Evolutionary conservation across 2,329 filamentous ascomycete species (phyloP).

Genomic region (Fusarium newnesense): DNA sequence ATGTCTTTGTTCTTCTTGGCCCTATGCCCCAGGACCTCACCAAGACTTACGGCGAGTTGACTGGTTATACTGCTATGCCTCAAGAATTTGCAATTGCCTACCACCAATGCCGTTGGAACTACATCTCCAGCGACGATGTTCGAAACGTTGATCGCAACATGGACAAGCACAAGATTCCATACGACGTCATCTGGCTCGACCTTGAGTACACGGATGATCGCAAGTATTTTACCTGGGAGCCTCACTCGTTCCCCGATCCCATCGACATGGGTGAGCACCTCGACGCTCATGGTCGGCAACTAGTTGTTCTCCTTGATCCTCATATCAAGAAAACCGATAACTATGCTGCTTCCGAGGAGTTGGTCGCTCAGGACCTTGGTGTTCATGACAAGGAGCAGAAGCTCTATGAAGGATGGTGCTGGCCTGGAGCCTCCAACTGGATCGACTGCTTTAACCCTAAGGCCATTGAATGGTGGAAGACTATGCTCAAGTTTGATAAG

Average conservation of each 20-base stretch:
- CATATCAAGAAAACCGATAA: conserved; percentile 93
- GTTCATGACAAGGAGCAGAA: conserved; percentile 91
- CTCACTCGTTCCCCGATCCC: conserved; percentile 86
- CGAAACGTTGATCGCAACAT: conserved; percentile 97
- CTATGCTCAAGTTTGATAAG: conserved; percentile 84
- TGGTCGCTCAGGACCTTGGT: conserved; percentile 85
- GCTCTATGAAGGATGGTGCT: conserved; percentile 97
- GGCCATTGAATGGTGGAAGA: conserved; percentile 89
- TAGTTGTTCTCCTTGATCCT: conserved; percentile 95
- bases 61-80: conserved; percentile 89
- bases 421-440: conserved; percentile 97
- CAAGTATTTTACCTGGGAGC: conserved; percentile 98
- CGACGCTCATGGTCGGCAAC: conserved; percentile 84
- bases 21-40: conserved; percentile 85
- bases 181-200: conserved; percentile 99
- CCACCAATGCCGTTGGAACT: conserved; percentile 99
- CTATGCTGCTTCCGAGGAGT: conserved; percentile 80
- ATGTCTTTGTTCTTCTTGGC: conserved; percentile 94
- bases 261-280: conserved; percentile 89
- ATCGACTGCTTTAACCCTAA: conserved; percentile 96
- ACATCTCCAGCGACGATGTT: conserved; percentile 95
- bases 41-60: conserved; percentile 86
- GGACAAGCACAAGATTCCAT: conserved; percentile 93
- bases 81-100: conserved; percentile 93
- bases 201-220: conserved; percentile 97